These are phyloP conservation scores for Pedinophyceae sp. DNA, from an alignment of 139 green algal genomes.

Conservation along the genomic window DNA sequence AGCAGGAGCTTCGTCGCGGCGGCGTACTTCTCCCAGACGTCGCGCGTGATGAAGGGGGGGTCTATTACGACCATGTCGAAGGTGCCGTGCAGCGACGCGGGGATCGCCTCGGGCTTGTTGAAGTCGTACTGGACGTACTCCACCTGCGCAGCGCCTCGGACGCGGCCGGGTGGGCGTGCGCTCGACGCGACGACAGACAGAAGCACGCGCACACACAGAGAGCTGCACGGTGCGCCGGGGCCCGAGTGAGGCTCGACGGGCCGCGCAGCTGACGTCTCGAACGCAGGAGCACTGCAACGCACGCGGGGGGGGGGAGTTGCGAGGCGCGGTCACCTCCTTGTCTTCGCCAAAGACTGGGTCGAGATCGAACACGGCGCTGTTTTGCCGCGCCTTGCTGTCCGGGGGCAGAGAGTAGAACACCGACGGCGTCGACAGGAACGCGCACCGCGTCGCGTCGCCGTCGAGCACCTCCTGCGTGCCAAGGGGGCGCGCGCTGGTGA, in stretches of 20 bases:
- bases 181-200: no score
- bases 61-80: slow-evolving; percentile 55
- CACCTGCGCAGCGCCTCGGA: no score
- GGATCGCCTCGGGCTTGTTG: slow-evolving; percentile 31
- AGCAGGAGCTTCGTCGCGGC: slow-evolving; percentile 32
- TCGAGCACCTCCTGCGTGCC: slow-evolving; percentile 20
- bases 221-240: no score
- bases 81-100: slow-evolving; percentile 19
- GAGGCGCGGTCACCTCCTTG: no score
- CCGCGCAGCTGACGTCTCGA: no score
- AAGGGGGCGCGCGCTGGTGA: no score
- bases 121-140: slow-evolving; percentile 53
- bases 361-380: slow-evolving; percentile 37
- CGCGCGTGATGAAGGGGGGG: slow-evolving; percentile 52
- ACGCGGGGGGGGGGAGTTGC: no score
- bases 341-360: slow-evolving; percentile 44
- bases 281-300: no score
- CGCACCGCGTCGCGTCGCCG: slow-evolving; percentile 5
- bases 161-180: no score
- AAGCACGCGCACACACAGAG: no score
- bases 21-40: slow-evolving; percentile 51
- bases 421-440: slow-evolving; percentile 42
- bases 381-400: slow-evolving; percentile 12
- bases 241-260: no score
- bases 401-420: slow-evolving; percentile 41